Evolutionary conservation across 495 filamentous ascomycete species (phyloP).

Genomic region (Penicillium alfredii): DNA sequence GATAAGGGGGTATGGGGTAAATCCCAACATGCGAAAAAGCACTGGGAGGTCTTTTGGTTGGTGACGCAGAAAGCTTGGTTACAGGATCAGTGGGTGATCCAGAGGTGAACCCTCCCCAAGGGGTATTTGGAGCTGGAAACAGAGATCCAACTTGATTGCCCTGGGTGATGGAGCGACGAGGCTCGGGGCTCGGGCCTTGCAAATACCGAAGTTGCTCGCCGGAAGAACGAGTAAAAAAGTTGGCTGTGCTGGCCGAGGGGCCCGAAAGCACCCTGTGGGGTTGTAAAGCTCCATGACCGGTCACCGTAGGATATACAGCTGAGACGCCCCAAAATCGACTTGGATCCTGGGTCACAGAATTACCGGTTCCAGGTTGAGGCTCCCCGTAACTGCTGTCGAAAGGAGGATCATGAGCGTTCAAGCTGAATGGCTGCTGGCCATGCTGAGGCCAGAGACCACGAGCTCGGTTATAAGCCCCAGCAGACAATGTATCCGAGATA

Average conservation of each 20-base stretch:
- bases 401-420: slow-evolving; percentile 17
- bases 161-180: slow-evolving; percentile 36
- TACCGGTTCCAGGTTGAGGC: slow-evolving; percentile 18
- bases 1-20: slow-evolving; percentile 53
- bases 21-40: slow-evolving; percentile 43
- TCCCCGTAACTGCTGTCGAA: slow-evolving; percentile 30
- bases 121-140: slow-evolving; percentile 24
- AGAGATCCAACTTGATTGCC: slow-evolving; percentile 34
- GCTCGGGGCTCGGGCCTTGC: slow-evolving; percentile 27
- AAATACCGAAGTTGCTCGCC: slow-evolving; percentile 29
- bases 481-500: slow-evolving; percentile 54
- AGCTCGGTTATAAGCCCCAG: slow-evolving; percentile 52
- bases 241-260: slow-evolving; percentile 28
- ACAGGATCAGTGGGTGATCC: slow-evolving; percentile 16
- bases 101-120: slow-evolving; percentile 33
- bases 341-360: slow-evolving; percentile 21
- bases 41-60: slow-evolving; percentile 32
- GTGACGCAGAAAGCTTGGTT: slow-evolving; percentile 19
- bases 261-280: slow-evolving; percentile 39
- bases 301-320: slow-evolving; percentile 13
- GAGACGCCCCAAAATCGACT: slow-evolving; percentile 31
- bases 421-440: slow-evolving; percentile 23
- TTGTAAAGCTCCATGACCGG: slow-evolving; percentile 18
- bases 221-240: slow-evolving; percentile 23
- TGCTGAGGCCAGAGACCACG: slow-evolving; percentile 57